phyloP scores from a whole-genome alignment of 805 yeast species.

The Barnettozyma californica region DNA sequence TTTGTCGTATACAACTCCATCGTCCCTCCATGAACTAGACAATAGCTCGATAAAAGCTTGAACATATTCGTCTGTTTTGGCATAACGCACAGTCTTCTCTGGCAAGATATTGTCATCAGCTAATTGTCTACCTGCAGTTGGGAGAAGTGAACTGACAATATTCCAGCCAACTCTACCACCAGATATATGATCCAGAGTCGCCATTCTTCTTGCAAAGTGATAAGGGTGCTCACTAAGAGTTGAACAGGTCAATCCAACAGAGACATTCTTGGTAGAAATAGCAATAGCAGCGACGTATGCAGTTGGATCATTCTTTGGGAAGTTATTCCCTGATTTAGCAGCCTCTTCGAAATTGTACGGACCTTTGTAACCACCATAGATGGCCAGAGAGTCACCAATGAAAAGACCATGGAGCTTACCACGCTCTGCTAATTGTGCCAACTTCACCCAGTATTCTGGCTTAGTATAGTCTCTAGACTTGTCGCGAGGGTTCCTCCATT shows the following conservation, averaged over 20 bases:
- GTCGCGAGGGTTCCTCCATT: slow-evolving; percentile 22
- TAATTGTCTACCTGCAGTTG: slow-evolving; percentile 39
- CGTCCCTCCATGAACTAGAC: slow-evolving; percentile 41
- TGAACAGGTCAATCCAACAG: slow-evolving; percentile 39
- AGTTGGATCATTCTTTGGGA: slow-evolving; percentile 32
- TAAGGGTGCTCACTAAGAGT: slow-evolving; percentile 42
- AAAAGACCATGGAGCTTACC: slow-evolving; percentile 34
- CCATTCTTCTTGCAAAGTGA: slow-evolving; percentile 38
- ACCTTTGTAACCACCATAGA: slow-evolving; percentile 35
- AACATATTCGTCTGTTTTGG: slow-evolving; percentile 38
- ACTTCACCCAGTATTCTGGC: slow-evolving; percentile 34
- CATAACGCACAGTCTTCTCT: slow-evolving; percentile 38
- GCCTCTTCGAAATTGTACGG: slow-evolving; percentile 30
- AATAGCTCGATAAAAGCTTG: slow-evolving; percentile 36
- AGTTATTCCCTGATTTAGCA: slow-evolving; percentile 25
- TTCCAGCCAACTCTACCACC: slow-evolving; percentile 46
- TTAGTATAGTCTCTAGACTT: slow-evolving; percentile 17
- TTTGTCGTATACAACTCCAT: slow-evolving; percentile 26
- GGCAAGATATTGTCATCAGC: slow-evolving; percentile 33
- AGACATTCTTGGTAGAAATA: slow-evolving; percentile 34
- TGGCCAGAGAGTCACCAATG: slow-evolving; percentile 35
- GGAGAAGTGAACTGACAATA: slow-evolving; percentile 38
- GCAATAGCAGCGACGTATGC: slow-evolving; percentile 35
- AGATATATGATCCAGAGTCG: slow-evolving; percentile 41
- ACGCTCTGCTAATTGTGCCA: slow-evolving; percentile 34